Evolutionary conservation across 2,329 filamentous ascomycete genomes (phyloP), one percentile per base, ranked within the genome.

Genomic region (Delphinella strobiligena): DNA sequence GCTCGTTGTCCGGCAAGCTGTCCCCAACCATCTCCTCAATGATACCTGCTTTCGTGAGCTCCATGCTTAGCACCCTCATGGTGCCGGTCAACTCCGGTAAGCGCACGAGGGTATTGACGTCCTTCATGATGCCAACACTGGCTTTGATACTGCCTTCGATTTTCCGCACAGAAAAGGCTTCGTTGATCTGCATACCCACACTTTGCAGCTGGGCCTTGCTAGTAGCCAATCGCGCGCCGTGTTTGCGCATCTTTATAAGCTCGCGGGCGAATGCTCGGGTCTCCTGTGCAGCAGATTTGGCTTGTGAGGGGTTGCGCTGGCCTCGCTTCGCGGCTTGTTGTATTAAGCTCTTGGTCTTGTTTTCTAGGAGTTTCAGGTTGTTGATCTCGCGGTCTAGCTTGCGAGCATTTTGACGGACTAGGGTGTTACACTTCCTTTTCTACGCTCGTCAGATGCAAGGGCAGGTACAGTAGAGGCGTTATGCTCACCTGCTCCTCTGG

Each of bases 11-110:
- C n/a, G 87, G 85, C 48, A 96, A 66, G 32, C 72, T 78, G 58
- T 96, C 89, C 35, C 80, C 83, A 4, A 93, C 78, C 83, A 96
- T 95, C 67, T 98, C 91, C 68, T 96, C 89, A 45, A 96, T 93
- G 49, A 98, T 89, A 12, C 89, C 91, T 2, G 91, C 89, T 66
- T 87, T 93, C 61, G 94, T 82, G 49, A 96, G 64, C 69, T 96
- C 91, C 42, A 80, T 72, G 52, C 80, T 82, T 36, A 96, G 67
- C 60, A 93, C 85, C 47, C 78, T 72, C 89, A 96, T 96, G 7
- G 88, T 95, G 11, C 75, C 78, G 15, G 81, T 85, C 45, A 96
- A 68, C 64, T 94, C 83, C 9, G 91, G 91, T 51, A 98, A 63
- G 19, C 80, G 72, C 36, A 95, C 78, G 18, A 96, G 69, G 12